Base-by-base conservation (phyloP, 2,329 filamentous ascomycete genomes). In the Exophiala sideris region DNA sequence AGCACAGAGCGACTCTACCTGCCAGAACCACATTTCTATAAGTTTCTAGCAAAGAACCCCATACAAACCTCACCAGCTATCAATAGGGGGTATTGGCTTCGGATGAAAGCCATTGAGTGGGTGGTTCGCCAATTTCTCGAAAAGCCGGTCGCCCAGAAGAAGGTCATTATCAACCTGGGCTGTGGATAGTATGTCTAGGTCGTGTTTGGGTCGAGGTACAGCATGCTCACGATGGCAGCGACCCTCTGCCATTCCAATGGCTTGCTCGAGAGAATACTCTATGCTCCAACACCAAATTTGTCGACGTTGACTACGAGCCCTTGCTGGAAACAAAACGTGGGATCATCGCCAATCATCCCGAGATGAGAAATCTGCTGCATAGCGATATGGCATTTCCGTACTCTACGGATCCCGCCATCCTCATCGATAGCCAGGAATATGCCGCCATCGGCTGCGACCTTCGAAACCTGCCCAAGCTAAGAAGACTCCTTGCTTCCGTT, bases 1-100 rank as follows among this genome's bases (percentile, higher is more conserved):
- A 94, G 89, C 64, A 91, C 96, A 11, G 91, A 95, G 67, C 86
- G 86, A 62, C 76, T 95, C 12, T 96, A 96, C 70, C 86, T 88
- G 66, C 79, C 86, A 32, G 84, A 94, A 65, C 82, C 87, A 24
- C 88, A 95, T 68, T 95, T 89, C 74, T 92, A 94, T 63, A 86
- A 88, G 45, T 86, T 89, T 66, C 96, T 96, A 70, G 89, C 95
- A 33, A 85, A 83, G 62, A 95, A 91, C 68, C 87, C 88, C 61
- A 85, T 90, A 69, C 79, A 90, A 56, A 80, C 91, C 40, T 85
- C 89, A 12, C 90, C 92, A 1, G 77, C 96, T 46, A 92, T 96
- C 66, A 96, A 96, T 69, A 81, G 91, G 41, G 89, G 90, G 42
- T 95, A 95, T 66, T 90, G 89, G 82, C 74, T 96, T 33, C 83